These are phyloP conservation scores for Aspergillus carbonarius DNA, from an alignment of 2,329 filamentous ascomycete genomes.

Conservation along the genomic window DNA sequence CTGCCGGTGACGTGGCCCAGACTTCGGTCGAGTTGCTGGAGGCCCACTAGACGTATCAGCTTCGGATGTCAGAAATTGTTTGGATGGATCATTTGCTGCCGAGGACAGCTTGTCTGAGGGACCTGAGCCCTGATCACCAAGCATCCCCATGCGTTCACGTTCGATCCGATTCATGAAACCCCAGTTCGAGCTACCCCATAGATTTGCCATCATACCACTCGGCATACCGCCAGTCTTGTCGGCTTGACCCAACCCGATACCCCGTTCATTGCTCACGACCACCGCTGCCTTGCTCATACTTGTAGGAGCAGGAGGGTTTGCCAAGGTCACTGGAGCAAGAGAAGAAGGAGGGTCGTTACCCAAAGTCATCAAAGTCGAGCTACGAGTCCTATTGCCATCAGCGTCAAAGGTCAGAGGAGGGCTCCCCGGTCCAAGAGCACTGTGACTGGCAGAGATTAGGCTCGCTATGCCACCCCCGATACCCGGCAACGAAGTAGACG, in stretches of 20 bases:
- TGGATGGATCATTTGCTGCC: constrained; percentile 28
- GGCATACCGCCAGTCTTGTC: constrained; percentile 70
- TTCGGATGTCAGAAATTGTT: constrained; percentile 20
- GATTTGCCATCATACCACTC: constrained; percentile 83
- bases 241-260: constrained; percentile 60
- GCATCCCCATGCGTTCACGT: constrained; percentile 49
- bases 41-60: constrained; percentile 22
- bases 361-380: constrained; percentile 30
- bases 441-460: constrained; percentile 81
- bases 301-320: constrained; percentile 78
- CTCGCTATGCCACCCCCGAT: constrained; percentile 72
- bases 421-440: constrained; percentile 66
- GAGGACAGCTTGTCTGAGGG: constrained; percentile 21
- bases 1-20: constrained; percentile 51
- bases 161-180: constrained; percentile 64
- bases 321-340: constrained; percentile 78
- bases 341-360: constrained; percentile 58
- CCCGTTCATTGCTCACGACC: constrained; percentile 73
- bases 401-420: constrained; percentile 35
- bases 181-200: constrained; percentile 91
- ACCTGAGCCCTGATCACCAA: constrained; percentile 24
- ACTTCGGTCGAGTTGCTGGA: constrained; percentile 22
- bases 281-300: constrained; percentile 85
- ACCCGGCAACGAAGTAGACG: constrained; percentile 42
- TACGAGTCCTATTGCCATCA: constrained; percentile 36